Base-by-base conservation (phyloP, 768 basidiomycete species). In the Pluteus cervinus region DNA sequence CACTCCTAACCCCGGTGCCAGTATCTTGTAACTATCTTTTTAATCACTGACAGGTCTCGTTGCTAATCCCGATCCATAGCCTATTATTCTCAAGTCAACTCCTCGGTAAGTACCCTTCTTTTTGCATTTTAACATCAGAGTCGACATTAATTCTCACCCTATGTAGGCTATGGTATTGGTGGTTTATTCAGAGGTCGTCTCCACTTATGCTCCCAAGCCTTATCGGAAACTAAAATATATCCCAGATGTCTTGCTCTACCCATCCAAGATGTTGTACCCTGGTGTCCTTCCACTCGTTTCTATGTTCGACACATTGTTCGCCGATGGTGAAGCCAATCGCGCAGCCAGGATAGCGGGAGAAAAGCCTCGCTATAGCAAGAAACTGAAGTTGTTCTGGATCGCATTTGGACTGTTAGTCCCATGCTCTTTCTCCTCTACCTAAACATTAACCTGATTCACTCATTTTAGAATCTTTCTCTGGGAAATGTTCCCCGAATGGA, bases 401-500 rank as follows among this genome's bases (percentile, higher is more conserved):
- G 71, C 62, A 18, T 62, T 62, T 32, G 41, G n/a, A n/a, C n/a
- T n/a, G n/a, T n/a, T n/a, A n/a, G n/a, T n/a, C n/a, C n/a, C n/a
- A n/a, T n/a, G n/a, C n/a, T n/a, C n/a, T n/a, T n/a, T n/a, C n/a
- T n/a, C n/a, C n/a, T n/a, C n/a, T n/a, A n/a, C n/a, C n/a, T n/a
- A n/a, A n/a, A n/a, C n/a, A n/a, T n/a, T n/a, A n/a, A n/a, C n/a
- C n/a, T n/a, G n/a, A n/a, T n/a, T n/a, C n/a, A n/a, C n/a, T n/a
- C n/a, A n/a, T n/a, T n/a, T 14, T 38, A 66, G 57, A 12, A 72
- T 76, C 43, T 69, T 73, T 44, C 42, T 68, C 42, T 71, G 66
- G 60, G 75, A 75, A 46, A 45, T 73, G 33, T 81, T 81, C 58
- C 79, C 79, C 2, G n/a, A n/a, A n/a, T n/a, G n/a, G n/a, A n/a